A percentile compares a stretch with the other conserved stretches of the same genome.
phyloP scores from a whole-genome alignment of 768 basidiomycete genomes.

The Lenzites betulinus region DNA sequence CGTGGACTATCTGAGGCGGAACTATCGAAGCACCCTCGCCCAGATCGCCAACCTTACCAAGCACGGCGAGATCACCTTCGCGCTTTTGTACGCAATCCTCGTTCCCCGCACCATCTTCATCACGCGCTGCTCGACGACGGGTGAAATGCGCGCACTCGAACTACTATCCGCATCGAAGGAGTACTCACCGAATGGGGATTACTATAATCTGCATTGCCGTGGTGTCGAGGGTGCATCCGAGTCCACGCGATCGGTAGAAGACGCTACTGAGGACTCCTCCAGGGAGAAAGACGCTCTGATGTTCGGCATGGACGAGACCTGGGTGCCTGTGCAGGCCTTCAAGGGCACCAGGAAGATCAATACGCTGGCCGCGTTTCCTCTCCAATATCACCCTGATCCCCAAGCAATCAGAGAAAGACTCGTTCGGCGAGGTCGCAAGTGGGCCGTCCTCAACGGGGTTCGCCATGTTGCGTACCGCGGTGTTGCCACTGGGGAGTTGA shows the following conservation, averaged over 20 bases:
- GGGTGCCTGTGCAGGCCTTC: slow-evolving; percentile 33
- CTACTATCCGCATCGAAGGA: neutral
- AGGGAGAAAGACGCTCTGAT: slow-evolving; percentile 15
- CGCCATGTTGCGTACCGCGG: slow-evolving; percentile 60
- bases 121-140: slow-evolving; percentile 37
- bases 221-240: neutral
- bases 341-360: slow-evolving; percentile 54
- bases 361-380: slow-evolving; percentile 51
- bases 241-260: neutral
- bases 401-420: slow-evolving; percentile 41
- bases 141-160: neutral
- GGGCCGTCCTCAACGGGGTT: slow-evolving; percentile 50
- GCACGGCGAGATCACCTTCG: slow-evolving; percentile 60
- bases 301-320: slow-evolving; percentile 37
- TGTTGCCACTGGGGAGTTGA: slow-evolving; percentile 42
- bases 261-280: neutral
- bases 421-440: slow-evolving; percentile 52
- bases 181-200: neutral
- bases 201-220: neutral
- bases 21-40: slow-evolving; percentile 50
- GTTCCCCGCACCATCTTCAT: slow-evolving; percentile 53
- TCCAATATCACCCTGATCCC: slow-evolving; percentile 49
- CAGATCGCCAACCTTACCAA: slow-evolving; percentile 48
- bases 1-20: slow-evolving; percentile 46
- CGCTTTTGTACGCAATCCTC: slow-evolving; percentile 51